These are phyloP conservation scores for Adiantum capillusveneris DNA, from an alignment of 75 land plant genomes.

Conservation along the genomic window DNA sequence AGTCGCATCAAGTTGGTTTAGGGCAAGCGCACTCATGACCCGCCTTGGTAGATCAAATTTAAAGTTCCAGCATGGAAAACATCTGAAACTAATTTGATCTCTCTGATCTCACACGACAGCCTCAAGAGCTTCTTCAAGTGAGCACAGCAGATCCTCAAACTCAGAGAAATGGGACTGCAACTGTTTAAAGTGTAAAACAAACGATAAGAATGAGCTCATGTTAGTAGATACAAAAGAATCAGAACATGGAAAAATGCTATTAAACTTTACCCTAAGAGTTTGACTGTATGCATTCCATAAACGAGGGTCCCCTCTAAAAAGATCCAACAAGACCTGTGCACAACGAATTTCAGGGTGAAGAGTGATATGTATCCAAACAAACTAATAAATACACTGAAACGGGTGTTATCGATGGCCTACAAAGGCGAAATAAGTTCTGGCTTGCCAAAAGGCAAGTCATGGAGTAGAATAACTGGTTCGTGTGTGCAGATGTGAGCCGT, in stretches of 20 bases:
- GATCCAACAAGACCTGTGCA: conserved; percentile 71
- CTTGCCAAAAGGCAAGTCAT: background rate
- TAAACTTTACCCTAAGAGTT: conserved; percentile 61
- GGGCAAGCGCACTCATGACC: no score
- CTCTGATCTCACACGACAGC: no score
- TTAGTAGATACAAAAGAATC: background rate
- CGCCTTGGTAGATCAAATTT: no score
- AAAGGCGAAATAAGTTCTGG: background rate
- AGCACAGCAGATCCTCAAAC: conserved; percentile 49
- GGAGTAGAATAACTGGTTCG: no score
- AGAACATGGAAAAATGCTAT: background rate
- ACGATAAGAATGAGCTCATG: background rate
- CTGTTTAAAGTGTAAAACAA: conserved; percentile 14
- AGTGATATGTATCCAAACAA: background rate
- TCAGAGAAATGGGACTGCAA: conserved; percentile 52
- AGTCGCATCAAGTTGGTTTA: no score
- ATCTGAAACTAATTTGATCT: no score
- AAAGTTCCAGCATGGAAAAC: no score
- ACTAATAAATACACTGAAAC: background rate
- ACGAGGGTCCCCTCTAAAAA: conserved; percentile 78
- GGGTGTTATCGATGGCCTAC: no score
- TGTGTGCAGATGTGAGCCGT: no score
- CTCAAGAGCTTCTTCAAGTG: conserved; percentile 46
- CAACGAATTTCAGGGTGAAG: background rate
- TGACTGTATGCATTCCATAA: conserved; percentile 88